A percentile compares a stretch with the other conserved stretches of the same genome.
Evolutionary conservation across 1,284 basidiomycete genomes (phyloP).

Genomic region (Irpex sp.): DNA sequence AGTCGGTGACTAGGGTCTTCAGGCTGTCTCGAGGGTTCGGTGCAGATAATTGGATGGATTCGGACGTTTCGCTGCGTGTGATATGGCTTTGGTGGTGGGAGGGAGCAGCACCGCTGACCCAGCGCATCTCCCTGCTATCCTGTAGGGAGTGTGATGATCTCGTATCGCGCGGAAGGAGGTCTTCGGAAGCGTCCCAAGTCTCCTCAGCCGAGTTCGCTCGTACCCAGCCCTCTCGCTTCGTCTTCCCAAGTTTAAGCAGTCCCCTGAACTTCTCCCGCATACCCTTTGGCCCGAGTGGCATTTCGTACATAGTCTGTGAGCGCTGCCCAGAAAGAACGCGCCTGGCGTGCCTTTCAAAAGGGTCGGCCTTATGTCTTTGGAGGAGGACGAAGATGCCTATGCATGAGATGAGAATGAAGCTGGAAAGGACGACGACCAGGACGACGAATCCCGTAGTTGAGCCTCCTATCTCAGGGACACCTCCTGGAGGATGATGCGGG

Average conservation of each 20-base stretch:
- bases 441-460: conserved; percentile 31
- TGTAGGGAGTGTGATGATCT: background rate
- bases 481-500: background rate
- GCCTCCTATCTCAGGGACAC: conserved; percentile 21
- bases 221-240: conserved; percentile 23
- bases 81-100: background rate
- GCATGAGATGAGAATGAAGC: conserved; percentile 29
- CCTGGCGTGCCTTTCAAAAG: conserved; percentile 26
- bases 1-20: background rate
- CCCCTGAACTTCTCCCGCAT: conserved; percentile 24
- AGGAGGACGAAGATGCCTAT: conserved; percentile 35
- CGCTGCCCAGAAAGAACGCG: conserved; percentile 19
- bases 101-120: background rate
- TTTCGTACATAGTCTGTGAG: conserved; percentile 18
- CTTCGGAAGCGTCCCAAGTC: conserved; percentile 27
- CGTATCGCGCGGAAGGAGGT: conserved; percentile 8
- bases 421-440: conserved; percentile 29
- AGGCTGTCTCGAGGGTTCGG: conserved; percentile 2
- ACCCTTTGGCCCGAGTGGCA: conserved; percentile 21
- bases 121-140: background rate
- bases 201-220: conserved; percentile 22
- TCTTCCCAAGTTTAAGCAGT: conserved; percentile 19
- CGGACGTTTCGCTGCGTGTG: conserved; percentile 11
- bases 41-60: conserved; percentile 13
- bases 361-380: conserved; percentile 26